Conservation (phyloP, 345 rosid genomes). For the Reutealis trisperma region DNA sequence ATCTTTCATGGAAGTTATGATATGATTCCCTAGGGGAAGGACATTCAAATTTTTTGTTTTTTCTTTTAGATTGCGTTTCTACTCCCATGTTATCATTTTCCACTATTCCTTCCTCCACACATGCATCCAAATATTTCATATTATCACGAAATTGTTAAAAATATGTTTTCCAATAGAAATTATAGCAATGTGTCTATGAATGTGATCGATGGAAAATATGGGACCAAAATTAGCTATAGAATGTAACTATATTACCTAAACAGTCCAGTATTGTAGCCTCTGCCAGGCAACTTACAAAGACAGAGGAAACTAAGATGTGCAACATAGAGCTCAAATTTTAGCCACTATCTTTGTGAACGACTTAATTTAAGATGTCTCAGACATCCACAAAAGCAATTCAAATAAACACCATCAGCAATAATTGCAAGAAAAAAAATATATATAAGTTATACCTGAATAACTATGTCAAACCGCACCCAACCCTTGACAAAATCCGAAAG, state of each 20-base stretch:
- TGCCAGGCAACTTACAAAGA: not conserved
- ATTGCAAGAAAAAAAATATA: not conserved
- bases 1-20: not conserved
- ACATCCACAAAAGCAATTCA: not conserved
- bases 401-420: constrained; percentile 13
- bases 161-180: not conserved
- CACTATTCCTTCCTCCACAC: not conserved
- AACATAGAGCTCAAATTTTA: constrained; percentile 2
- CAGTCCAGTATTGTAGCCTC: not conserved
- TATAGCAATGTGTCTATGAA: not conserved
- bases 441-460: constrained; percentile 67
- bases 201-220: not conserved
- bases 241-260: not conserved
- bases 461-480: constrained; percentile 61
- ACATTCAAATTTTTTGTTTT: not conserved
- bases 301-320: not conserved
- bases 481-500: constrained; percentile 64
- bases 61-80: not conserved
- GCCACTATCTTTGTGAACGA: not conserved
- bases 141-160: not conserved
- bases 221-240: not conserved
- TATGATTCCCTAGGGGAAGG: not conserved
- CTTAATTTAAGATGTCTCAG: not conserved
- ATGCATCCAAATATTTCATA: not conserved
- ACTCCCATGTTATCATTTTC: not conserved